Evolutionary conservation across 2,329 filamentous ascomycete species (phyloP), one percentile per base, ranked within the genome.

Genomic region (Cercospora sesami): DNA sequence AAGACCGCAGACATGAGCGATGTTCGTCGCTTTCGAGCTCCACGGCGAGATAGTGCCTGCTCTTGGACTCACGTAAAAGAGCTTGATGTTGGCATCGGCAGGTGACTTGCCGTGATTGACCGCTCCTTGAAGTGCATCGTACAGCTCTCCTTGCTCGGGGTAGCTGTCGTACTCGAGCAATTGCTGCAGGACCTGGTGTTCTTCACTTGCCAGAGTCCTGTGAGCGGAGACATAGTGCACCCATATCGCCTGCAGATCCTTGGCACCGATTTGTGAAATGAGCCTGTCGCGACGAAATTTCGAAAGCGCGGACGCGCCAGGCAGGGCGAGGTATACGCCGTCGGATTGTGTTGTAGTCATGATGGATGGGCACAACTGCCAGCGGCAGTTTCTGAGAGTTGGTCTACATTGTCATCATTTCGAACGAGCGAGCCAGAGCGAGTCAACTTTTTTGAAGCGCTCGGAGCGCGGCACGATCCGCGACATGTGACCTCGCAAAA

Each of bases 1-100:
- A 68, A 98, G 83, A 28, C 92, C 94, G 78, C 94, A 98, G 33
- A 97, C 94, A 73, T 95, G 89, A 64, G 94, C 91, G 79, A 98
- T 97, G 78, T 89, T 94, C 58, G 94, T 97, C 30, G 94, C 94
- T 80, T 97, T 94, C 66, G 94, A 97, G 81, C 93, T 97, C 95
- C 95, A 99, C 78, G 95, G 95, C 48, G 94, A 97, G 73, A 96
- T 89, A 1, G 88, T 94, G 75, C 88, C 88, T 18, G 91, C 91
- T 73, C 94, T 88, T 21, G 94, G 94, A 58, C 87, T 89, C 67
- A 97, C 86, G 78, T 93, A 92, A 78, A 91, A 86, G 70, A 89
- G 83, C 60, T 85, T 81, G 53, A 84, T 83, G 67, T 83, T 79
- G n/a, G 62, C 63, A 63, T 84, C 81, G 68, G 86, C 84, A 73